Evolutionary conservation across 2,329 filamentous ascomycete genomes (phyloP), one percentile per base, ranked within the genome.

Genomic region (Bipolaris cookei): DNA sequence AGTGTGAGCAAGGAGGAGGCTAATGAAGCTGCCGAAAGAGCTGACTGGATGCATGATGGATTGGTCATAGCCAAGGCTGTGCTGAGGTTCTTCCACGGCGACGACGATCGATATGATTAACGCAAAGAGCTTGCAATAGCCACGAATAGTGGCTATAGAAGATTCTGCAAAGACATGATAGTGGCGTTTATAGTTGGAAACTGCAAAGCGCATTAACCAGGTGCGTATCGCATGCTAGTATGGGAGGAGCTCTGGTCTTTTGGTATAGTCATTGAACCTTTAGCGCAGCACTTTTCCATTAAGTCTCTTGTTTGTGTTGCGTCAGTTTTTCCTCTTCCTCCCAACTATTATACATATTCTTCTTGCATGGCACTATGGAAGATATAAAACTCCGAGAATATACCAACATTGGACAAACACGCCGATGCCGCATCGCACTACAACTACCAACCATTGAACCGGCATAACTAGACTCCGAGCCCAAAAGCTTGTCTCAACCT

Each of bases 1-100:
- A 73, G 68, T 18, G 76, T 81, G 38, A 69, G 73, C 32, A 68
- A 77, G 51, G 58, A 74, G 13, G 70, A 76, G 52, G 66, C 73
- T 14, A 67, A 75, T 30, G 74, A 77, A 59, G 78, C 71, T 25
- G 61, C 58, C 0, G 67, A 69, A 47, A 64, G 59, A 25, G 71
- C 71, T 4, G 66, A 70, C 38, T 74, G 69, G 70, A 67, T 65
- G 65, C 71, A 74, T 37, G 71, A 74, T 49, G 71, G 71, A 18
- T 18, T 67, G 11, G 35, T 65, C 4, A 67, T 74, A 37, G 70
- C 70, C 14, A 65, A 69, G 53, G 71, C 70, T 5, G 70, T 72
- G 4, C 34, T 74, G 39, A 54, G 70, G 32, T 73, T 74, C 43
- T 73, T 73, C 45, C 71, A 74, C 38, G 71, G 71, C 0, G 71